phyloP scores from a whole-genome alignment of 441 rosid species.

The Biscutella laevigata region DNA sequence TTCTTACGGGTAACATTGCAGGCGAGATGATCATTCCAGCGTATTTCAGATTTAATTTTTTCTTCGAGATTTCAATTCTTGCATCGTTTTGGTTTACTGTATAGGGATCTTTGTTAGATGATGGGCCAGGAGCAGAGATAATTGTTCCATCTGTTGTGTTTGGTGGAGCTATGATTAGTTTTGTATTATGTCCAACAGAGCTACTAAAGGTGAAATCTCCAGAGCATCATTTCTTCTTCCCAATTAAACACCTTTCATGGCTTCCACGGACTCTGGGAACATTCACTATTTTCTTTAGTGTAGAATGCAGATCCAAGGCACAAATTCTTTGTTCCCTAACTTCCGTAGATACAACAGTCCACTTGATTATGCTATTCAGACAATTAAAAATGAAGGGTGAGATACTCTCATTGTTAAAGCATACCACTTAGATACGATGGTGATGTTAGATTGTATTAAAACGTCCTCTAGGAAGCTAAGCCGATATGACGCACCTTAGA shows the following conservation, averaged over 20 bases:
- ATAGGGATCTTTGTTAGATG: constrained; percentile 48
- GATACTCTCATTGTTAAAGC: constrained; percentile 23
- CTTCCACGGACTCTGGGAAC: constrained; percentile 26
- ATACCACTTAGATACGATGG: neutral
- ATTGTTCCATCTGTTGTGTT: constrained; percentile 88
- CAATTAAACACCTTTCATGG: constrained; percentile 5
- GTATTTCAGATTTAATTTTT: neutral
- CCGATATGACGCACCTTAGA: constrained; percentile 67
- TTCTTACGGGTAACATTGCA: constrained; percentile 46
- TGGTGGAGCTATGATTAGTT: constrained; percentile 84
- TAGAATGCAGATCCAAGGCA: constrained; percentile 96
- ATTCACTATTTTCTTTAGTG: constrained; percentile 52
- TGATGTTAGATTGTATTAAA: no score
- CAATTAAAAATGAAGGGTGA: constrained; percentile 72
- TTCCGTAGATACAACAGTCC: constrained; percentile 54
- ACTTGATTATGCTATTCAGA: constrained; percentile 71
- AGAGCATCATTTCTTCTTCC: neutral
- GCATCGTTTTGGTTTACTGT: constrained; percentile 10
- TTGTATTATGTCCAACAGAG: constrained; percentile 78
- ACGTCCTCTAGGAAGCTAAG: constrained; percentile 70
- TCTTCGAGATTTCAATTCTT: neutral
- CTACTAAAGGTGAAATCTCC: constrained; percentile 54
- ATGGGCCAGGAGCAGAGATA: constrained; percentile 43
- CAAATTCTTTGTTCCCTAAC: constrained; percentile 58
- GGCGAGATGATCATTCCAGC: constrained; percentile 1